Evolutionary conservation across 805 yeast species (phyloP).

Genomic region (Ogataea pignaliae): DNA sequence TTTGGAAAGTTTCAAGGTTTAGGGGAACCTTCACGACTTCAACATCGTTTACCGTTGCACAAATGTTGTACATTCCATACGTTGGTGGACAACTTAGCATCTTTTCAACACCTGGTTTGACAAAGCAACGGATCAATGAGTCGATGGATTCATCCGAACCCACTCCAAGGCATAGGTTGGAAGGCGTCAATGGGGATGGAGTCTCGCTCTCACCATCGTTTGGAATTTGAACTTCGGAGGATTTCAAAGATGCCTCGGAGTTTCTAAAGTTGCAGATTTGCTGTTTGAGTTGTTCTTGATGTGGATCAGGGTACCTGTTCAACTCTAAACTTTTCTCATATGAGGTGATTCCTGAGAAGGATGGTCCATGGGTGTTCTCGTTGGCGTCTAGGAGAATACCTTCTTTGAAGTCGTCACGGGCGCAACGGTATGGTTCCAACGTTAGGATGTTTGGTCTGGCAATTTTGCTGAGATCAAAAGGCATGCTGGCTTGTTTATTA

Average conservation of each 20-base stretch:
- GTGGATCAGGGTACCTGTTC: constrained; percentile 96
- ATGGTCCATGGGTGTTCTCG: constrained; percentile 92
- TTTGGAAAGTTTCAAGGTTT: constrained; percentile 57
- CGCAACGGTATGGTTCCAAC: constrained; percentile 92
- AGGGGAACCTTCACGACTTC: constrained; percentile 72
- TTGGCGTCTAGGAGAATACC: constrained; percentile 93
- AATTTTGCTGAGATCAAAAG: constrained; percentile 50
- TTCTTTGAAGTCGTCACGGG: constrained; percentile 88
- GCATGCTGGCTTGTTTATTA: constrained; percentile 22
- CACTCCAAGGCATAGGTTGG: constrained; percentile 86
- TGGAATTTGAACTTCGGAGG: constrained; percentile 22
- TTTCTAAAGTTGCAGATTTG: constrained; percentile 72
- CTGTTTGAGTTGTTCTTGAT: constrained; percentile 72
- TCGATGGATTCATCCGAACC: constrained; percentile 98
- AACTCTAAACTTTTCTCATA: constrained; percentile 52
- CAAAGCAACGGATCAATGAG: constrained; percentile 75
- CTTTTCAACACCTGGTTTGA: constrained; percentile 80
- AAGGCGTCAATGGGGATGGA: constrained; percentile 36
- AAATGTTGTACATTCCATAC: constrained; percentile 93
- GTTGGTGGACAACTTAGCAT: constrained; percentile 90
- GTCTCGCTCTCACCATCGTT: neutral
- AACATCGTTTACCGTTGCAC: constrained; percentile 88
- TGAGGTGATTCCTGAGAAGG: constrained; percentile 42
- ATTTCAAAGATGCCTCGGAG: constrained; percentile 30
- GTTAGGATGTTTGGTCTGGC: constrained; percentile 81